Base-by-base conservation (phyloP, 805 yeast genomes). In the Pichia sporocuriosa region DNA sequence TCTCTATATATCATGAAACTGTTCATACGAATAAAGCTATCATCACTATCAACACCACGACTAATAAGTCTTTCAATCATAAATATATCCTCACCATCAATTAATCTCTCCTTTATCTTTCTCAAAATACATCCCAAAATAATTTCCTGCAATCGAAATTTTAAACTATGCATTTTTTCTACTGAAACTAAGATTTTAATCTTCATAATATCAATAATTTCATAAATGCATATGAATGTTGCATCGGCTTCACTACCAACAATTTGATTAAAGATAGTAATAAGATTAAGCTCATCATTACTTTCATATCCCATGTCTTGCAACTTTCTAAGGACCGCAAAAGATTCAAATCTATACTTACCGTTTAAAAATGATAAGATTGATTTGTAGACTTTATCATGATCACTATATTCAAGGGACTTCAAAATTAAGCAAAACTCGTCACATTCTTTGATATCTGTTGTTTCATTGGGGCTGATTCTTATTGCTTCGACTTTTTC, bases 11-110 rank as follows among this genome's bases (percentile, higher is more conserved):
- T 40, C 11, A 26, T 19, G 29, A 34, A 45, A 26, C 41, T 41
- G 24, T 39, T 31, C 49, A 45, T 45, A n/a, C 45, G 32, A 9
- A 48, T 27, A 32, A 16, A 27, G 25, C 26, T 40, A 24, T 40
- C 36, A 12, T 45, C 44, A 13, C 38, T 20, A 11, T 32, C 34
- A 11, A 28, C 34, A 11, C n/a, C 17, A 4, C 32, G 35, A n/a
- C 27, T 35, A 3, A 40, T 23, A 6, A 45, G 30, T 8, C 44
- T 31, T 19, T 44, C 44, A 33, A 47, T 40, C 33, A 44, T 39
- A 21, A 47, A 47, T 15, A 47, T 42, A 34, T 47, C 50, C 19
- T 47, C 50, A 13, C 41, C 40, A 31, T 37, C 43, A 10, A 44
- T 27, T 19, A 13, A 10, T 2, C 27, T n/a, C 16, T 15, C 13